Conservation (phyloP, 495 filamentous ascomycete species). For the Parachaetomium inaequale region DNA sequence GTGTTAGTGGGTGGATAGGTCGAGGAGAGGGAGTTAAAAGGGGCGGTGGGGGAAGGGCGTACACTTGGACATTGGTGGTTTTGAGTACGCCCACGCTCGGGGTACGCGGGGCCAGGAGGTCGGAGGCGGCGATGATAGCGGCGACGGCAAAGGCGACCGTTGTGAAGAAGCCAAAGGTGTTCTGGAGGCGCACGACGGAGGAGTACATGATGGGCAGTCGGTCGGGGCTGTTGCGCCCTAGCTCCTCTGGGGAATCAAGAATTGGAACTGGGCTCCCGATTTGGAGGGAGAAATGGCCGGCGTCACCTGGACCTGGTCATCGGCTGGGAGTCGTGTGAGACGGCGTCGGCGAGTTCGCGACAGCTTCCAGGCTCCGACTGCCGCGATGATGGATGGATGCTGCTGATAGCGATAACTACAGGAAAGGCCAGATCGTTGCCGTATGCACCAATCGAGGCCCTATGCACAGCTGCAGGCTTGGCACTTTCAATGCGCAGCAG, state of each 20-base stretch:
- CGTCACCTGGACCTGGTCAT: conserved; percentile 18
- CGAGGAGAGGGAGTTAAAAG: conserved; percentile 5
- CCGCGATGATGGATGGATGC: neutral
- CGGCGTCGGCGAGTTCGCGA: neutral
- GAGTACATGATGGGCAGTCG: conserved; percentile 70
- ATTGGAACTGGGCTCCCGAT: neutral
- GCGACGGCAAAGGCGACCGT: conserved; percentile 83
- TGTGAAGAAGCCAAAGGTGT: conserved; percentile 97
- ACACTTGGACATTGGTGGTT: conserved; percentile 83
- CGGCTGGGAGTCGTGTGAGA: neutral
- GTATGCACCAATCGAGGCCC: conserved; percentile 23
- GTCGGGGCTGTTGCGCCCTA: conserved; percentile 6
- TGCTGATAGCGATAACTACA: conserved; percentile 20
- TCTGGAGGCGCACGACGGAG: conserved; percentile 74
- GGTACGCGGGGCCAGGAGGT: conserved; percentile 65
- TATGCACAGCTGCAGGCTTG: neutral
- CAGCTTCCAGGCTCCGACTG: conserved; percentile 4
- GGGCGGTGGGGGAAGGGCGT: conserved; percentile 30
- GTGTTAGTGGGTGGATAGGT: conserved; percentile 5
- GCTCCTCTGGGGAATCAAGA: neutral
- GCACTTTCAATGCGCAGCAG: neutral
- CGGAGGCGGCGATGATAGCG: conserved; percentile 71
- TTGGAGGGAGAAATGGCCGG: conserved; percentile 2
- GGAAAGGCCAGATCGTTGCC: conserved; percentile 35
- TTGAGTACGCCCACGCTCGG: conserved; percentile 61